Base-by-base conservation (phyloP, 176 grass and related monocot species). In the Dendrocalamus sinicus region DNA sequence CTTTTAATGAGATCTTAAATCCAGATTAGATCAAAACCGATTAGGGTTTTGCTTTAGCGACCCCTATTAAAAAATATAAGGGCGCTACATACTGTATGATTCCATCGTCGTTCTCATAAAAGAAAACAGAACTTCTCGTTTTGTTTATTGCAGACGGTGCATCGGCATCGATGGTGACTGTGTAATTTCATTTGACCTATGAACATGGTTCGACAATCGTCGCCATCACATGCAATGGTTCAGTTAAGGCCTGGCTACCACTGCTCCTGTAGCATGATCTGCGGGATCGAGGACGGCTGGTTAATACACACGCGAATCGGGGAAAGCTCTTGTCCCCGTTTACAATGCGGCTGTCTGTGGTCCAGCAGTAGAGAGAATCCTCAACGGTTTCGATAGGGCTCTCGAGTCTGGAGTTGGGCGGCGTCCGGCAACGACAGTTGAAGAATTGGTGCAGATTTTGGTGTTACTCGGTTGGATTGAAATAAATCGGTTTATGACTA, bases 181-280 rank as follows among this genome's bases (percentile, higher is more conserved):
- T 37, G 17, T 12, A 5, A 46, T 35, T 15, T 19, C 52, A 32
- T 84, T 62, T 69, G 22, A 52, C 71, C 83, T 73, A 24, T 9
- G 75, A 46, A 19, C 67, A 24, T 39, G 75, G 48, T 23, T 62
- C 81, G 83, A 77, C 77, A 71, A 44, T 51, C 83, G 88, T 85
- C 77, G 19, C 44, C 12, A 72, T 71, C 83, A 82, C 72, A 74
- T 54, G 88, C 63, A 14, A 37, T 16, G 8, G 12, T 16, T 46
- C 58, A 80, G 11, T 78, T 32, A 35, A 7, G 30, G 4, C 63
- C 50, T 87, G 62, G 7, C 54, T 41, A 12, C 13, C 51, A 30
- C 11, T 3, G 46, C 37, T 44, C n/a, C 0, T 26, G 7, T 44
- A 78, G 62, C 72, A 67, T 78, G 43, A n/a, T 57, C 26, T 40